phyloP scores from a whole-genome alignment of 805 yeast species.

The Zygotorulaspora sp. region DNA sequence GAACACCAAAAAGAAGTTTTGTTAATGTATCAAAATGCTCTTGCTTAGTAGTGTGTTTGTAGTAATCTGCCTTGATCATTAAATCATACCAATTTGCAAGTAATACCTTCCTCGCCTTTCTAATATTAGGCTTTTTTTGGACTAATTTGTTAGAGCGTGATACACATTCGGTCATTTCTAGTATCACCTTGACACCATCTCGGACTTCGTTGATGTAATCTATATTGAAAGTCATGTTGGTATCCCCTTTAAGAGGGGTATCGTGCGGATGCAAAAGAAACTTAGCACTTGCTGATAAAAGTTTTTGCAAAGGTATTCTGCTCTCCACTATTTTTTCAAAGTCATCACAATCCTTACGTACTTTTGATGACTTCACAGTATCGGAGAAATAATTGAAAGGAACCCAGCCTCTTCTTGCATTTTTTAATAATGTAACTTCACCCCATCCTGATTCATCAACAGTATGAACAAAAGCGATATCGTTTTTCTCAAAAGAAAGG shows the following conservation, averaged over 20 bases:
- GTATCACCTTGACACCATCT: conserved; percentile 62
- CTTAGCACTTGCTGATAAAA: conserved; percentile 60
- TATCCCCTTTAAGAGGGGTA: conserved; percentile 35
- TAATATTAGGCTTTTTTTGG: conserved; percentile 53
- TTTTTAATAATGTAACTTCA: conserved; percentile 66
- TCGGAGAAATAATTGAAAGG: conserved; percentile 73
- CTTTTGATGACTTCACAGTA: conserved; percentile 32
- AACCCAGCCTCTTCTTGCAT: conserved; percentile 73
- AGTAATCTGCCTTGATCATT: conserved; percentile 71
- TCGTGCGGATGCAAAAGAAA: conserved; percentile 63
- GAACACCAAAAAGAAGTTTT: conserved; percentile 59
- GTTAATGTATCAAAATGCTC: conserved; percentile 59
- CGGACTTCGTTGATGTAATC: conserved; percentile 58
- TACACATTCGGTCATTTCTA: conserved; percentile 67
- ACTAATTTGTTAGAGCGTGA: conserved; percentile 71
- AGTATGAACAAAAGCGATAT: conserved; percentile 71
- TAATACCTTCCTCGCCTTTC: conserved; percentile 61
- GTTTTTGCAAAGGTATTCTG: conserved; percentile 49
- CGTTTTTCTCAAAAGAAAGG: conserved; percentile 63
- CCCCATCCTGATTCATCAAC: conserved; percentile 86
- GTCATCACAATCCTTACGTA: neutral
- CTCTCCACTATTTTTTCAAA: conserved; percentile 26
- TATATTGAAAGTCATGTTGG: conserved; percentile 49
- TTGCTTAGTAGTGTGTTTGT: conserved; percentile 55
- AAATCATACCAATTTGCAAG: conserved; percentile 78